phyloP scores from a whole-genome alignment of 176 grass and related monocot species.

The Pontederia crassipes region DNA sequence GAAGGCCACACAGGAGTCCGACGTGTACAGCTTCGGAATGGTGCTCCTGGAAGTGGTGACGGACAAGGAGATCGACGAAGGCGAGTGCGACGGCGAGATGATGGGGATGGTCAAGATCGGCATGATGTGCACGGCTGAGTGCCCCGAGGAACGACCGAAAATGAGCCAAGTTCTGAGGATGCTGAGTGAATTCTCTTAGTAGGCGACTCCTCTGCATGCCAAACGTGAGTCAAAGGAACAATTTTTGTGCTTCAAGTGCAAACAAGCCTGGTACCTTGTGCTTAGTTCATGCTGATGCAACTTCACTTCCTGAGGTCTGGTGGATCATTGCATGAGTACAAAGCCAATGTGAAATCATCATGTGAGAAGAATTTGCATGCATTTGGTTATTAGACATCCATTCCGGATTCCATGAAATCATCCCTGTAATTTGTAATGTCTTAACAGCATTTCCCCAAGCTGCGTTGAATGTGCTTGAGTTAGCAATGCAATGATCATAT shows the following conservation, averaged over 20 bases:
- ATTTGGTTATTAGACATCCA: too few species aligned
- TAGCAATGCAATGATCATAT: too few species aligned
- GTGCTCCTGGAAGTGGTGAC: conserved; percentile 37
- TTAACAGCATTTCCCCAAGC: too few species aligned
- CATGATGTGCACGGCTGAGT: conserved; percentile 54
- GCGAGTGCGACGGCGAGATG: conserved; percentile 26
- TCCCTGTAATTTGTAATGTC: too few species aligned
- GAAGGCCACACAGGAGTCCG: conserved; percentile 47
- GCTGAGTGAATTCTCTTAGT: conserved; percentile 38
- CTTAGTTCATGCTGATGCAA: too few species aligned
- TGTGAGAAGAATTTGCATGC: too few species aligned
- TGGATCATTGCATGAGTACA: too few species aligned
- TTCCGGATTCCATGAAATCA: too few species aligned
- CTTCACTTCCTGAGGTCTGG: too few species aligned
- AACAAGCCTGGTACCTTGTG: not conserved
- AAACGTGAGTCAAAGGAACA: not conserved
- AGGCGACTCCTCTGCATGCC: not conserved
- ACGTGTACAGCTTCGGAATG: conserved; percentile 30
- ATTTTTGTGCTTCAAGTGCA: not conserved
- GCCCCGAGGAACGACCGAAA: conserved; percentile 42
- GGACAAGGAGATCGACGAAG: conserved; percentile 21
- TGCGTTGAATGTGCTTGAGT: too few species aligned
- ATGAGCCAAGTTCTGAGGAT: conserved; percentile 49
- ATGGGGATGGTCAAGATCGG: conserved; percentile 64
- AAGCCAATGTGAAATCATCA: too few species aligned